Conservation (phyloP, 805 yeast species). For the Sugiyamaella mastotermitis region DNA sequence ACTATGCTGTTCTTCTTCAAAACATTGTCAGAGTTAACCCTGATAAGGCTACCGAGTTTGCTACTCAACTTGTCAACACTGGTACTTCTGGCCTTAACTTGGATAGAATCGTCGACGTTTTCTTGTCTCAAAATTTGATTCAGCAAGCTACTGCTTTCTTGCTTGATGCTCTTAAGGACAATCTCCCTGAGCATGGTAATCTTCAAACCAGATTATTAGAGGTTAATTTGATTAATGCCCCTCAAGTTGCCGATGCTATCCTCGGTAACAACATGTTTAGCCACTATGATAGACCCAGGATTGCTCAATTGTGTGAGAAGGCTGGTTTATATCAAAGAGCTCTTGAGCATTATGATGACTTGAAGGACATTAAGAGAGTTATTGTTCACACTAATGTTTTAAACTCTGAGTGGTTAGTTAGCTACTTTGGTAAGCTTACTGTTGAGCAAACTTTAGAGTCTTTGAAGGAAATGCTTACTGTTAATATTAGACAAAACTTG, state of each 20-base stretch:
- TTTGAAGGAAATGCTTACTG: slow-evolving; percentile 76
- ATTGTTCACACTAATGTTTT: slow-evolving; percentile 75
- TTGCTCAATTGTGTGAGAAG: slow-evolving; percentile 89
- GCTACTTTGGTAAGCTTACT: slow-evolving; percentile 86
- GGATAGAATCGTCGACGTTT: slow-evolving; percentile 86
- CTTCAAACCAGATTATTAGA: slow-evolving; percentile 92
- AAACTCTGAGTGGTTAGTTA: slow-evolving; percentile 90
- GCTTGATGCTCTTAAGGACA: slow-evolving; percentile 90
- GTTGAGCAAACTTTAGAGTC: slow-evolving; percentile 90
- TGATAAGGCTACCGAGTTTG: slow-evolving; percentile 98
- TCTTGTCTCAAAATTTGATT: slow-evolving; percentile 86
- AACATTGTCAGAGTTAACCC: slow-evolving; percentile 88
- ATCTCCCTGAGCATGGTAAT: slow-evolving; percentile 91
- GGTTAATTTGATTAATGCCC: slow-evolving; percentile 89
- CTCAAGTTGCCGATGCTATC: slow-evolving; percentile 99
- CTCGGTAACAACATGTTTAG: slow-evolving; percentile 93
- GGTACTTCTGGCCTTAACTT: slow-evolving; percentile 63
- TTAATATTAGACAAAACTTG: slow-evolving; percentile 76
- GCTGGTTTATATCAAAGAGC: slow-evolving; percentile 97
- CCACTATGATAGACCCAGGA: slow-evolving; percentile 88
- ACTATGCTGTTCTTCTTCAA: slow-evolving; percentile 83
- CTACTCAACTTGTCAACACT: slow-evolving; percentile 68
- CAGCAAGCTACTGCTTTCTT: slow-evolving; percentile 98
- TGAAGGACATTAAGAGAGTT: slow-evolving; percentile 92
- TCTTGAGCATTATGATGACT: slow-evolving; percentile 88